Evolutionary conservation across 768 basidiomycete genomes (phyloP), one percentile per base, ranked within the genome.

Genomic region (Kwoniella botswanensis): DNA sequence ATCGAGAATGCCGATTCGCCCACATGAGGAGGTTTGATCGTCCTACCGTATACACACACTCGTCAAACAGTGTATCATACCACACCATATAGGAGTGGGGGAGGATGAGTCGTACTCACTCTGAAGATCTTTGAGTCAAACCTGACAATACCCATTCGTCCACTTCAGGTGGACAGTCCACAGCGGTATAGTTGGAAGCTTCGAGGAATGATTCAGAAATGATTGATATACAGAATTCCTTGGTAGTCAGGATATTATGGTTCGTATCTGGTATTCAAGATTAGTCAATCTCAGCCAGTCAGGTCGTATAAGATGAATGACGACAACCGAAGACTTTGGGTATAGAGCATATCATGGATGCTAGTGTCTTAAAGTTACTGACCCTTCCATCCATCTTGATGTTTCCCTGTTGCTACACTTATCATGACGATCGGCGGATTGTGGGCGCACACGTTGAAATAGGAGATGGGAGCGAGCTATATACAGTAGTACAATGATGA

Each of bases 341-440:
- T 35, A 35, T 35, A 0, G 35, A 35, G 6, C 35, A 35, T 1
- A 35, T 35, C 35, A 35, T 7, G 35, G 35, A 35, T 35, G 35
- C 35, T 35, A 35, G 35, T 35, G 4, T 35, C 35, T 35, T 35
- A 18, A 50, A 50, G 18, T 10, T 18, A 61, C 76, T 64, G 35
- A 76, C 74, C 75, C 68, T 78, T 79, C 46, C 76, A 67, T 13
- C 76, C 76, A 35, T 70, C 62, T 21, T 43, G 13, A 24, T 58
- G 59, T 22, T 72, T 71, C 12, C 73, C 55, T 11, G 24, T 73
- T 1, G 76, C 84, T 79, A 90, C 88, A 6, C 89, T 89, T 59
- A 92, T 76, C 82, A 88, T 88, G 73, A 93, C 75, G 67, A 90
- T 84, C 0, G 91, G 89, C 2, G 91, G 91, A 68, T 90, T 86